These are phyloP conservation scores for Apiospora saccharicola DNA, from an alignment of 2,329 filamentous ascomycete species.

Conservation along the genomic window DNA sequence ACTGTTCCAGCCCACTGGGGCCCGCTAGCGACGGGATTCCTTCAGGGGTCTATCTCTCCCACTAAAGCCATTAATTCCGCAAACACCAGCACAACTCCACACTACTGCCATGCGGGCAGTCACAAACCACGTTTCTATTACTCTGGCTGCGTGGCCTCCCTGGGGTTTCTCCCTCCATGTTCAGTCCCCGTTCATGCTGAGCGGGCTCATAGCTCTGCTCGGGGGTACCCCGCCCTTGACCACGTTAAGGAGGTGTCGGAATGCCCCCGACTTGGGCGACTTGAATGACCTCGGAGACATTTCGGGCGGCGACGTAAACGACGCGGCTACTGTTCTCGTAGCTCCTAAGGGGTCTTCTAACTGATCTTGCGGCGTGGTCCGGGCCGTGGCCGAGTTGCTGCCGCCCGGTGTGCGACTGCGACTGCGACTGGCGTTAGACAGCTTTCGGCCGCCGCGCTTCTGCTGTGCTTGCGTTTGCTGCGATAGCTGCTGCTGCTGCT, in stretches of 20 bases:
- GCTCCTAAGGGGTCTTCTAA: background rate
- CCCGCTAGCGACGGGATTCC: background rate
- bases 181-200: constrained; percentile 15
- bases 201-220: constrained; percentile 27
- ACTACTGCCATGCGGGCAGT: background rate
- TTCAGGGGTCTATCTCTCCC: background rate
- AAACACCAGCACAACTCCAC: background rate
- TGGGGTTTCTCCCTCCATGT: background rate
- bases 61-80: background rate
- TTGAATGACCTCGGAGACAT: background rate
- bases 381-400: background rate
- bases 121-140: background rate
- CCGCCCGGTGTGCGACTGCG: background rate
- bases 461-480: background rate
- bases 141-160: background rate
- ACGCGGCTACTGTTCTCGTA: background rate
- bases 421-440: too few species aligned
- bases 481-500: too few species aligned
- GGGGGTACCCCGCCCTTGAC: constrained; percentile 26
- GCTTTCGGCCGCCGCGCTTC: background rate
- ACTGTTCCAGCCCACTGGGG: background rate
- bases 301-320: constrained; percentile 19
- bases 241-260: constrained; percentile 28
- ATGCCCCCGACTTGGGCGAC: constrained; percentile 27
- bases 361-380: background rate